Conservation (phyloP, 805 yeast species). For the Zygotorulaspora sp. region DNA sequence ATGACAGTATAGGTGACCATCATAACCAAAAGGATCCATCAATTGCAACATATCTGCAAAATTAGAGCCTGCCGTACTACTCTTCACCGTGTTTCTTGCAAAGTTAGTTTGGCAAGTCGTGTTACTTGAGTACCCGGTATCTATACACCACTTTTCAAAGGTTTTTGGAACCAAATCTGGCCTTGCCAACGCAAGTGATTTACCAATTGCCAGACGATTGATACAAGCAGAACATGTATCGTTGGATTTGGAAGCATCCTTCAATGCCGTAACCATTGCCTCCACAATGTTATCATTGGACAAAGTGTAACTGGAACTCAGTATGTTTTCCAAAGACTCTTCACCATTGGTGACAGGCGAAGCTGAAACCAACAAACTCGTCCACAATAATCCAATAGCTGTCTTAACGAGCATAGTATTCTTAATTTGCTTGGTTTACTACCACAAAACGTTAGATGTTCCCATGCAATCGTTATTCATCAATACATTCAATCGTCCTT, state of each 20-base stretch:
- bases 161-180: conserved; percentile 42
- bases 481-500: too few relatives aligned
- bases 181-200: conserved; percentile 36
- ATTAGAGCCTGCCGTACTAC: conserved; percentile 41
- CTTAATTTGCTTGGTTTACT: background rate
- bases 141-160: conserved; percentile 43
- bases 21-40: conserved; percentile 50
- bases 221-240: conserved; percentile 37
- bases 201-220: conserved; percentile 36
- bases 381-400: conserved; percentile 1
- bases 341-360: conserved; percentile 11
- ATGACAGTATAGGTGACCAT: conserved; percentile 61
- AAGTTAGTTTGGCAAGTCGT: conserved; percentile 33
- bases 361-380: conserved; percentile 4
- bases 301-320: conserved; percentile 3
- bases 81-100: conserved; percentile 38
- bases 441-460: background rate
- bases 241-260: conserved; percentile 9
- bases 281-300: conserved; percentile 5
- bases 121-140: conserved; percentile 26
- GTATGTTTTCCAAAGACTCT: conserved; percentile 8
- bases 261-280: conserved; percentile 6
- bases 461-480: too few relatives aligned
- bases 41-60: conserved; percentile 47
- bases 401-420: background rate